These are phyloP conservation scores for Triticum aestivum DNA, from an alignment of 176 grass and related monocot genomes.

Conservation along the genomic window DNA sequence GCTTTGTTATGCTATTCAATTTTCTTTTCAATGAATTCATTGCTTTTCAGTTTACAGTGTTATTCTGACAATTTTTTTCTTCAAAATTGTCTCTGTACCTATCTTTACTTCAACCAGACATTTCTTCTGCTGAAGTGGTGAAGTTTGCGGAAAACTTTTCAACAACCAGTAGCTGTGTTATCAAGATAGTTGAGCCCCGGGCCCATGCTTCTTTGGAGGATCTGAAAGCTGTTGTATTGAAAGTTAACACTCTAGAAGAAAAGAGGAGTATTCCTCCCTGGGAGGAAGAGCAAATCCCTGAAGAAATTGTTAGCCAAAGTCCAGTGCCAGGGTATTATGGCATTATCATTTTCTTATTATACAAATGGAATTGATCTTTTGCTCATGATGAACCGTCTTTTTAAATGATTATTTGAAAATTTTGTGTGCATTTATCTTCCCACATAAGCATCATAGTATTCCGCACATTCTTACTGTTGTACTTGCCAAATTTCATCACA, in stretches of 20 bases:
- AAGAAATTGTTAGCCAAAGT: constrained; percentile 88
- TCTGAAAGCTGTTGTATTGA: constrained; percentile 69
- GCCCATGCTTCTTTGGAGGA: constrained; percentile 81
- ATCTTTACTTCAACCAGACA: constrained; percentile 58
- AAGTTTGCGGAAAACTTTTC: constrained; percentile 85
- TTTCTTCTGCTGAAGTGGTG: constrained; percentile 80
- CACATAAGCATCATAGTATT: neutral
- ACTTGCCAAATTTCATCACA: constrained; percentile 35
- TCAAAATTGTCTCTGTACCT: neutral
- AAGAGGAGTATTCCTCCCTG: constrained; percentile 69
- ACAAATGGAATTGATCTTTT: neutral
- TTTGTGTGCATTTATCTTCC: neutral
- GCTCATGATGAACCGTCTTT: constrained; percentile 19
- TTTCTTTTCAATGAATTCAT: constrained; percentile 4
- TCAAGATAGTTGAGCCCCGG: constrained; percentile 94
- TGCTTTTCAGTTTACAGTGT: neutral
- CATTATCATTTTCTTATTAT: constrained; percentile 2
- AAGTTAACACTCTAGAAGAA: constrained; percentile 78
- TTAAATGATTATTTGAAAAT: neutral
- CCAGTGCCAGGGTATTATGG: constrained; percentile 81
- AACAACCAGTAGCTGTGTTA: constrained; percentile 92
- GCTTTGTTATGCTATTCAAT: constrained; percentile 23
- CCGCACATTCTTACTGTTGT: constrained; percentile 2
- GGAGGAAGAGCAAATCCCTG: constrained; percentile 94
- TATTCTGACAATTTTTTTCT: neutral